phyloP scores from a whole-genome alignment of 345 rosid species.

The Ailanthus altissimus region DNA sequence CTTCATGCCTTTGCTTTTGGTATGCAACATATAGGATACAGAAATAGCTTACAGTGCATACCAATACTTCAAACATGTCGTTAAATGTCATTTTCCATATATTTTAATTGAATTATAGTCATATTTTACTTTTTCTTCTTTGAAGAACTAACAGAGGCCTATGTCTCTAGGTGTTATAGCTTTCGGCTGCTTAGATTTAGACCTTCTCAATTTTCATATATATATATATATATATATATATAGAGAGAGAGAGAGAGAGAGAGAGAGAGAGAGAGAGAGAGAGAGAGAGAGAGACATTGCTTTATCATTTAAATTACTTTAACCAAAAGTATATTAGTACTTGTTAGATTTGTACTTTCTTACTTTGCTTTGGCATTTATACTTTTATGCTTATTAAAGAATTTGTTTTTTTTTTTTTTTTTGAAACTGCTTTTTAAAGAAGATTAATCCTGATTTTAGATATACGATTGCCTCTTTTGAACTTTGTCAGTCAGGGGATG shows the following conservation, averaged over 20 bases:
- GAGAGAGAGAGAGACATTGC: constrained; percentile 15
- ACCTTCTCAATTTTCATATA: constrained; percentile 15
- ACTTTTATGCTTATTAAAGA: constrained; percentile 17
- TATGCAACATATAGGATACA: constrained; percentile 9
- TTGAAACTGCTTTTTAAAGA: no score
- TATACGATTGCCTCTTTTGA: constrained; percentile 20
- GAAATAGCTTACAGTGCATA: not conserved
- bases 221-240: no score
- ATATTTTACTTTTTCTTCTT: constrained; percentile 31
- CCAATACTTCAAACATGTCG: not conserved
- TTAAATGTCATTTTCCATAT: not conserved
- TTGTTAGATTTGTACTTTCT: constrained; percentile 20
- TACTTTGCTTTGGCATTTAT: constrained; percentile 19
- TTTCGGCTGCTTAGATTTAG: constrained; percentile 39
- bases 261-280: constrained; percentile 12
- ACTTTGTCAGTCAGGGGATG: constrained; percentile 22
- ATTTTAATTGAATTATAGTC: not conserved
- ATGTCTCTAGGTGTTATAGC: constrained; percentile 33
- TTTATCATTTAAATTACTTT: constrained; percentile 19
- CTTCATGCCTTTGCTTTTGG: constrained; percentile 4
- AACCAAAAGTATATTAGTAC: constrained; percentile 17
- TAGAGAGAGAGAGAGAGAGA: no score
- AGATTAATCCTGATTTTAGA: constrained; percentile 15
- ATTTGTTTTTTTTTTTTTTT: no score
- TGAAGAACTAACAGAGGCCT: constrained; percentile 35